Conservation (phyloP, 2,329 filamentous ascomycete species). For the Decorospora gaudefroyi region DNA sequence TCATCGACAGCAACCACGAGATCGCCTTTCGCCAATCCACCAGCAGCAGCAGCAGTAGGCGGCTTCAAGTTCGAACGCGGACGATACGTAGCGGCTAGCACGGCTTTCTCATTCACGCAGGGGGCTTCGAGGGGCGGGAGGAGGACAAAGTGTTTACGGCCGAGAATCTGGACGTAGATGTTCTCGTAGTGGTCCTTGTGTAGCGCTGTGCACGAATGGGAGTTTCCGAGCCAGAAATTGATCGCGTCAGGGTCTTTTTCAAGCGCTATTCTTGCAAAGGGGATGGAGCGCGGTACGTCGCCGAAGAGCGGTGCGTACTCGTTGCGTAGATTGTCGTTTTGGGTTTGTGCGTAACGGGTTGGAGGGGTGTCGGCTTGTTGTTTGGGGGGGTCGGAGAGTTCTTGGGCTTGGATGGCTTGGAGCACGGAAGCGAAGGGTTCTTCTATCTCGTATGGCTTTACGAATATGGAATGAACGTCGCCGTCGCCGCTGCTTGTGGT, state of each 20-base stretch:
- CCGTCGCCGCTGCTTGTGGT: too few species aligned
- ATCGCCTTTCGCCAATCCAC: slow-evolving; percentile 7
- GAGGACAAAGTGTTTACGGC: slow-evolving; percentile 74
- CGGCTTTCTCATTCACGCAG: slow-evolving; percentile 66
- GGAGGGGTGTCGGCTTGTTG: not conserved
- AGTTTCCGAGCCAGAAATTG: slow-evolving; percentile 81
- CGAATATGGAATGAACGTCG: slow-evolving; percentile 63
- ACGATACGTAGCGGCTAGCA: slow-evolving; percentile 64
- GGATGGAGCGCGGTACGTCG: slow-evolving; percentile 66
- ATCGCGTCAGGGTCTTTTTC: slow-evolving; percentile 70
- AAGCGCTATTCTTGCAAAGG: slow-evolving; percentile 75
- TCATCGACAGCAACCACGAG: slow-evolving; percentile 43
- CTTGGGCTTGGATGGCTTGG: slow-evolving; percentile 63
- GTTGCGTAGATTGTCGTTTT: slow-evolving; percentile 79
- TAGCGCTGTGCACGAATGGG: slow-evolving; percentile 68
- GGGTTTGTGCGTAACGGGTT: slow-evolving; percentile 70
- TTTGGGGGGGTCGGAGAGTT: too few species aligned
- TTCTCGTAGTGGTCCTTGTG: slow-evolving; percentile 89
- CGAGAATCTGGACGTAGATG: slow-evolving; percentile 75
- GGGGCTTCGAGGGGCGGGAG: slow-evolving; percentile 72
- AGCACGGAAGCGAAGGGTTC: slow-evolving; percentile 68
- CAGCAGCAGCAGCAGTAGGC: slow-evolving; percentile 27
- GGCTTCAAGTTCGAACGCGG: slow-evolving; percentile 7
- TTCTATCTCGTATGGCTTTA: slow-evolving; percentile 71
- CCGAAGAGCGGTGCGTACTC: slow-evolving; percentile 69